These are phyloP conservation scores for Chlamydomonas applanata DNA, from an alignment of 139 green algal species.

Conservation along the genomic window DNA sequence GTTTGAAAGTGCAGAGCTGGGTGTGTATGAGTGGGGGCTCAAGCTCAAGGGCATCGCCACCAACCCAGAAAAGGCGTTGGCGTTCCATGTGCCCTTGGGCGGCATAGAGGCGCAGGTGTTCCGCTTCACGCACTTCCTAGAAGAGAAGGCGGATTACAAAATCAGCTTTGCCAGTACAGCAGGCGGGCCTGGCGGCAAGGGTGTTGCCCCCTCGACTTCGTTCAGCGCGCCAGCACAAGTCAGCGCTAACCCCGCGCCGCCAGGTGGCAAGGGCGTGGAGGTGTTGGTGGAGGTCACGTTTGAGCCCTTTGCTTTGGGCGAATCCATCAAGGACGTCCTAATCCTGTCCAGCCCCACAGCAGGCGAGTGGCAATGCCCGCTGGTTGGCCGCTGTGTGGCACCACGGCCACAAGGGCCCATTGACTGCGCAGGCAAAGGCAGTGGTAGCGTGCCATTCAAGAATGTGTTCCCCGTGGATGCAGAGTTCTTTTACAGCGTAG, in stretches of 20 bases:
- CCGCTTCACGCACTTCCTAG: slow-evolving; percentile 71
- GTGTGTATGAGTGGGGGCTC: slow-evolving; percentile 64
- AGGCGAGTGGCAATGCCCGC: slow-evolving; percentile 65
- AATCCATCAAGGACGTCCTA: slow-evolving; percentile 63
- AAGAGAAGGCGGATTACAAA: slow-evolving; percentile 72
- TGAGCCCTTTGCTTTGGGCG: slow-evolving; percentile 65
- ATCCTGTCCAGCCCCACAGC: slow-evolving; percentile 44
- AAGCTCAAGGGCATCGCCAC: slow-evolving; percentile 55
- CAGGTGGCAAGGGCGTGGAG: slow-evolving; percentile 42
- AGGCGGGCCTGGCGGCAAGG: too few relatives aligned
- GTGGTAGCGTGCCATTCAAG: slow-evolving; percentile 58
- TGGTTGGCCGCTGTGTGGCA: slow-evolving; percentile 64
- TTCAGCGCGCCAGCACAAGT: slow-evolving; percentile 6
- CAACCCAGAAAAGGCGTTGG: slow-evolving; percentile 54
- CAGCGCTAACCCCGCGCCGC: slow-evolving; percentile 16
- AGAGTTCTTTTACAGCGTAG: slow-evolving; percentile 64
- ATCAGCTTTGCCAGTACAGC: slow-evolving; percentile 8
- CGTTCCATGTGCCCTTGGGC: slow-evolving; percentile 72
- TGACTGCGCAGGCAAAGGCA: slow-evolving; percentile 48
- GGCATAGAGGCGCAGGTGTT: slow-evolving; percentile 51
- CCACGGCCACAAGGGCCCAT: slow-evolving; percentile 76
- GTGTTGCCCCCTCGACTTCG: too few relatives aligned
- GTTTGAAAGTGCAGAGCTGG: slow-evolving; percentile 65
- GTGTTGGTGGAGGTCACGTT: slow-evolving; percentile 68
- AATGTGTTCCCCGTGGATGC: slow-evolving; percentile 72